Base-by-base conservation (phyloP, 108 stramenopile species). In the Nitzschia inconspicua region DNA sequence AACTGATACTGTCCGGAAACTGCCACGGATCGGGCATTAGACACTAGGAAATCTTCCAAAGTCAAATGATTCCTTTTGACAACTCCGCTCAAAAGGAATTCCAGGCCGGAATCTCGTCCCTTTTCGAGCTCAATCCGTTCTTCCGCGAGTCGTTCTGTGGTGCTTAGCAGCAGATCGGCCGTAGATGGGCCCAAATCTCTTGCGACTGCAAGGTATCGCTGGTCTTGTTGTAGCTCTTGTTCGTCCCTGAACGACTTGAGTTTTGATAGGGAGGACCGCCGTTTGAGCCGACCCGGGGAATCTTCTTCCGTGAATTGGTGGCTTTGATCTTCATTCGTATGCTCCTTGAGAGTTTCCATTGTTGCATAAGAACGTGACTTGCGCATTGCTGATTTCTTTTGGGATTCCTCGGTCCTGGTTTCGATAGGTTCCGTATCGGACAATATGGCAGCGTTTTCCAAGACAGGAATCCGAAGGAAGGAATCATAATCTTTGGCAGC, bases 61-160 rank as follows among this genome's bases (percentile, higher is more conserved):
- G 79, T 82, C 9, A 96, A 74, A 70, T 94, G 89, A 74, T 96
- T 96, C 40, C 95, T 75, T 72, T 96, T 96, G 30, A 91, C 78
- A 0, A 94, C 80, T 7, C 86, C 87, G 5, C 75, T 72, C 1
- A 96, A 69, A 29, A 89, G 68, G 54, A 75, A 80, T 44, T 83
- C 78, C 20, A 95, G 79, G 25, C 82, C 60, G 18, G 71, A 60
- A 22, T 63, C 50, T 19, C 58, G 40, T 35, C 27, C 56, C 19
- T 82, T 76, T 6, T n/a, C 34, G 4, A 54, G 16, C 24, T 54
- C 37, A 18, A 32, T 32, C 27, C 91, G 71, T 22, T 85, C 86
- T 57, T 92, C 87, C 46, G 55, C 56, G 28, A 92, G 67, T 37
- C 87, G 52, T 13, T 50, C 29, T 35, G 81, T 73, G 2, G 87